phyloP scores from a whole-genome alignment of 306 rosid genomes.

The Prunus campanulata region DNA sequence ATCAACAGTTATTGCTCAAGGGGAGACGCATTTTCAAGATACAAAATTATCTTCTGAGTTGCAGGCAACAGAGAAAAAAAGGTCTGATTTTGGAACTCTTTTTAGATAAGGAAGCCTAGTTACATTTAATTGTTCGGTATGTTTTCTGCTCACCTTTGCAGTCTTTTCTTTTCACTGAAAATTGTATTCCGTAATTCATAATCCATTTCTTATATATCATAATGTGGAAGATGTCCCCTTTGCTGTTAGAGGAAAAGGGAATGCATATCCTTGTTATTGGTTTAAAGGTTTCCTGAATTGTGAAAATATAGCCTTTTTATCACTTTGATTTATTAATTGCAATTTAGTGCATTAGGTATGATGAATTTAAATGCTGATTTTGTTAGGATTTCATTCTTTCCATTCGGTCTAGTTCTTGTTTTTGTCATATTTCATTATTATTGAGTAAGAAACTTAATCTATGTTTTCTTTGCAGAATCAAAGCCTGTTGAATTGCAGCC shows the following conservation, averaged over 20 bases:
- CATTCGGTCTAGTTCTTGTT: too few species aligned
- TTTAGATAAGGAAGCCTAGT: neutral
- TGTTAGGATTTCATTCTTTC: too few species aligned
- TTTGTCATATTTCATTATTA: too few species aligned
- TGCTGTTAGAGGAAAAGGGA: too few species aligned
- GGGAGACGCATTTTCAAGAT: constrained; percentile 48
- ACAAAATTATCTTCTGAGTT: constrained; percentile 43
- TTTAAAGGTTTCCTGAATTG: too few species aligned
- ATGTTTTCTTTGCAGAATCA: constrained; percentile 38
- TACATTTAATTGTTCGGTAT: neutral
- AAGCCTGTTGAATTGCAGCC: constrained; percentile 69
- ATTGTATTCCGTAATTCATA: neutral
- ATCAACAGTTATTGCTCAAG: constrained; percentile 36
- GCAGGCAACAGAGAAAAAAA: constrained; percentile 40
- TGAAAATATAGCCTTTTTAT: too few species aligned
- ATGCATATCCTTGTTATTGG: too few species aligned
- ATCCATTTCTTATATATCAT: neutral
- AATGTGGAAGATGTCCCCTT: too few species aligned
- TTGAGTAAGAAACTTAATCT: too few species aligned
- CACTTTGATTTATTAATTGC: too few species aligned
- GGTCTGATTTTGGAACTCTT: constrained; percentile 32
- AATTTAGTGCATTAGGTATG: too few species aligned
- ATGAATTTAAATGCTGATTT: too few species aligned
- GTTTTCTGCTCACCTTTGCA: neutral
- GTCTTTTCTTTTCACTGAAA: neutral